These are phyloP conservation scores for Rhodotorula kratochvilovae DNA, from an alignment of 768 basidiomycete genomes.

Conservation along the genomic window DNA sequence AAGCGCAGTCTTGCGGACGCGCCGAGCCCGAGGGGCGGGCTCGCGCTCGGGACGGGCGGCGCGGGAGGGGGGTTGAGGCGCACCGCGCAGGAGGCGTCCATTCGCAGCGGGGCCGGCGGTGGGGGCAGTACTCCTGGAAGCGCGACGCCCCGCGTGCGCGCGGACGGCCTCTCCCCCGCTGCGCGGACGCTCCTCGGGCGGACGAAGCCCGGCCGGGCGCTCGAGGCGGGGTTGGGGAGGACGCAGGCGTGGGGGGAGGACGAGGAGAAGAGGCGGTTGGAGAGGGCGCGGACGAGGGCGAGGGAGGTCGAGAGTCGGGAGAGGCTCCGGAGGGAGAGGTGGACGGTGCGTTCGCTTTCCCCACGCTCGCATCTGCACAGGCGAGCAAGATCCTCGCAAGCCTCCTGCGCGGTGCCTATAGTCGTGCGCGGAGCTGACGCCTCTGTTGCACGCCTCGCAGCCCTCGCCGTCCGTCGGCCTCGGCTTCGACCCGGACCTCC, in stretches of 20 bases:
- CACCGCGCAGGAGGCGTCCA: slow-evolving; percentile 2
- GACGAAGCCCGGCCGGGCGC: slow-evolving; percentile 25
- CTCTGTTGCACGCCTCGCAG: not conserved
- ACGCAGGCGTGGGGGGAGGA: slow-evolving; percentile 2
- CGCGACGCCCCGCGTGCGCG: slow-evolving; percentile 18
- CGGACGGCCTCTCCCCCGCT: slow-evolving; percentile 30
- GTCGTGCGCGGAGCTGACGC: not conserved
- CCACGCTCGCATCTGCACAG: no score
- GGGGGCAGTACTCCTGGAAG: not conserved
- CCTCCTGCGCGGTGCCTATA: no score
- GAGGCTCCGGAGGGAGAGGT: slow-evolving; percentile 30
- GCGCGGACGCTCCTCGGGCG: slow-evolving; percentile 26
- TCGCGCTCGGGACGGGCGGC: not conserved
- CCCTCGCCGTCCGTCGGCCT: slow-evolving; percentile 10
- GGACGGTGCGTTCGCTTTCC: slow-evolving; percentile 26
- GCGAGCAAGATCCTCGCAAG: no score
- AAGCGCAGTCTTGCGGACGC: slow-evolving; percentile 22
- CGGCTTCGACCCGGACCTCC: slow-evolving; percentile 27
- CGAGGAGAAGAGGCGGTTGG: slow-evolving; percentile 16
- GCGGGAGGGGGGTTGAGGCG: not conserved
- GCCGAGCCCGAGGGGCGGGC: not conserved
- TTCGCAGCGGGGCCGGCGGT: slow-evolving; percentile 14
- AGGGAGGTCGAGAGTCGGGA: slow-evolving; percentile 33
- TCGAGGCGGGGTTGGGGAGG: slow-evolving; percentile 24
- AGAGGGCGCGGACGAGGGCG: slow-evolving; percentile 14